Percentiles rank a stretch among this genome's conserved stretches.
These are phyloP conservation scores for Hymenoscyphus salicellus DNA, from an alignment of 2,329 filamentous ascomycete species.

Conservation along the genomic window DNA sequence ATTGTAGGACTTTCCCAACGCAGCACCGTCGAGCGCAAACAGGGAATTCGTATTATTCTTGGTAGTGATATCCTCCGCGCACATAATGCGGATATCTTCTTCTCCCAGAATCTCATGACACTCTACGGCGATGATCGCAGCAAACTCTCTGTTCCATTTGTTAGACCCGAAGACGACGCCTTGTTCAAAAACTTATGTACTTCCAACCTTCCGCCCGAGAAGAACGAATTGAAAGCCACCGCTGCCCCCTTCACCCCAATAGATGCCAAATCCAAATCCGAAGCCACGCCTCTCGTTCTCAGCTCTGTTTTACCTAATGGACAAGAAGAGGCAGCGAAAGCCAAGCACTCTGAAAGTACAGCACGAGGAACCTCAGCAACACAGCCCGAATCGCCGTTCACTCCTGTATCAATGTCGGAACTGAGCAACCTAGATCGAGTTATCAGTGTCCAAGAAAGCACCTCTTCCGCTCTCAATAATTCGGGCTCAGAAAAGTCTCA, in stretches of 20 bases:
- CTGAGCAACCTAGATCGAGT: slow-evolving; percentile 13
- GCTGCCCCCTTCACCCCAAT: slow-evolving; percentile 34
- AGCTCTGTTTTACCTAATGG: slow-evolving; percentile 14
- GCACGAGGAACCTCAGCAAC: slow-evolving; percentile 10
- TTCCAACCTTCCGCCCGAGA: slow-evolving; percentile 52
- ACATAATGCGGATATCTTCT: slow-evolving; percentile 85
- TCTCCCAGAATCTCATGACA: slow-evolving; percentile 87
- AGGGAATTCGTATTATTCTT: slow-evolving; percentile 78
- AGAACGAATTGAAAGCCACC: slow-evolving; percentile 53
- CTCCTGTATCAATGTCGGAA: slow-evolving; percentile 18
- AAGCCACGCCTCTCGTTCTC: slow-evolving; percentile 16
- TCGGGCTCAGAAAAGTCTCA: slow-evolving; percentile 25
- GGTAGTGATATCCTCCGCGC: slow-evolving; percentile 83
- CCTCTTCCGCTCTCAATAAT: slow-evolving; percentile 16
- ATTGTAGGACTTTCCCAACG: slow-evolving; percentile 59
- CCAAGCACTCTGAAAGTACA: slow-evolving; percentile 13
- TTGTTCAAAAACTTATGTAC: slow-evolving; percentile 76
- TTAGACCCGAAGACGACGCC: slow-evolving; percentile 82
- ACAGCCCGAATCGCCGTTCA: slow-evolving; percentile 23
- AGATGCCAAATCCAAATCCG: slow-evolving; percentile 28
- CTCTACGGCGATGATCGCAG: slow-evolving; percentile 83
- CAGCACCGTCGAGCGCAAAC: slow-evolving; percentile 50
- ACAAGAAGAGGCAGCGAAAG: slow-evolving; percentile 14
- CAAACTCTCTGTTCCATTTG: slow-evolving; percentile 85
- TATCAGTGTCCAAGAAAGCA: slow-evolving; percentile 21